Evolutionary conservation across 2,329 filamentous ascomycete species (phyloP).

Genomic region (Sclerotinia spermophila): DNA sequence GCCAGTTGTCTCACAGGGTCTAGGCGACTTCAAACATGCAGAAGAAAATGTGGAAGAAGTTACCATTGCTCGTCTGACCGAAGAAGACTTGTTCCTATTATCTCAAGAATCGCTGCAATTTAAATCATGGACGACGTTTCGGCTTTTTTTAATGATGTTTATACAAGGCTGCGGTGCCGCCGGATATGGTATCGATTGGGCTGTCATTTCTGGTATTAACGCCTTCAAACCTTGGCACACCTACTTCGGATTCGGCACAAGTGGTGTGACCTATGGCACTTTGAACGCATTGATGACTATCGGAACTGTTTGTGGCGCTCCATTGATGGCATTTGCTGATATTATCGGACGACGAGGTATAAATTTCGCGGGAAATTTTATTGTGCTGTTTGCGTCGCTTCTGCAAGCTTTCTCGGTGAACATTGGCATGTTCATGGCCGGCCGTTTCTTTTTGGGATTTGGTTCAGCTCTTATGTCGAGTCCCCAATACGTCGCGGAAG

Average conservation of each 20-base stretch:
- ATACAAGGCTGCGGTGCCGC: slow-evolving; percentile 46
- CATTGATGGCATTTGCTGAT: slow-evolving; percentile 49
- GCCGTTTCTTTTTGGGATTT: slow-evolving; percentile 31
- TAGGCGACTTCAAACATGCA: slow-evolving; percentile 36
- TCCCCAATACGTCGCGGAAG: slow-evolving; percentile 48
- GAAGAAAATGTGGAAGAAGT: slow-evolving; percentile 44
- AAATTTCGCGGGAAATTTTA: slow-evolving; percentile 45
- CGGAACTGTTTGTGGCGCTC: slow-evolving; percentile 46
- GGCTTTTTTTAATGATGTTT: slow-evolving; percentile 43
- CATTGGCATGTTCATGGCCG: slow-evolving; percentile 30
- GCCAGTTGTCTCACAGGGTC: not conserved
- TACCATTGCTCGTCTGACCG: slow-evolving; percentile 44
- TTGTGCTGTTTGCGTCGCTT: slow-evolving; percentile 44
- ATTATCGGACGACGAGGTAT: slow-evolving; percentile 49
- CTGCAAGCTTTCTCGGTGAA: slow-evolving; percentile 28
- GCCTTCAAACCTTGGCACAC: slow-evolving; percentile 42
- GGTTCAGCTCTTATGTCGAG: slow-evolving; percentile 28
- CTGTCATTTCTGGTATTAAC: slow-evolving; percentile 47
- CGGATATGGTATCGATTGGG: slow-evolving; percentile 45
- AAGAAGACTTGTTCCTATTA: slow-evolving; percentile 44
- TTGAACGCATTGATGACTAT: slow-evolving; percentile 49
- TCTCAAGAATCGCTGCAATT: slow-evolving; percentile 43
- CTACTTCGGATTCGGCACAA: slow-evolving; percentile 43
- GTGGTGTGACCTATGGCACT: slow-evolving; percentile 38
- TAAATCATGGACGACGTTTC: slow-evolving; percentile 42